Conservation (phyloP, 768 basidiomycete species). For the Pleurotus eryngii region DNA sequence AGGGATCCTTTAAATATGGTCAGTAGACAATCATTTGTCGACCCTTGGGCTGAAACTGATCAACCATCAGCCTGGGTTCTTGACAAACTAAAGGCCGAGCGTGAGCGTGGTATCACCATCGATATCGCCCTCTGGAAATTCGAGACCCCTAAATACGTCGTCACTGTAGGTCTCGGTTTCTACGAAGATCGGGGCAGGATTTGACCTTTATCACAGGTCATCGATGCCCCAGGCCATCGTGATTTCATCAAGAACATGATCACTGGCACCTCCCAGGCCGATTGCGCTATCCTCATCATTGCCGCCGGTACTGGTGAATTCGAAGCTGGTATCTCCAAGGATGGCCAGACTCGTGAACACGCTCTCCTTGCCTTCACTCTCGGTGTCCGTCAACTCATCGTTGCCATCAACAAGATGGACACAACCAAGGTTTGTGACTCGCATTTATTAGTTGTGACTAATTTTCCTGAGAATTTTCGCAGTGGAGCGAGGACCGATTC, state of each 20-base stretch:
- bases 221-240: conserved; percentile 99
- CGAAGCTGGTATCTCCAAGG: conserved; percentile 99
- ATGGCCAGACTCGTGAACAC: conserved; percentile 99
- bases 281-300: conserved; percentile 99
- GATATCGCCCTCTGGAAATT: conserved; percentile 99
- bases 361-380: conserved; percentile 99
- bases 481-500: conserved; percentile 99
- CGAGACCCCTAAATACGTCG: conserved; percentile 97
- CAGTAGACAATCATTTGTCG: conserved; percentile 24
- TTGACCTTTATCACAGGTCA: conserved; percentile 56
- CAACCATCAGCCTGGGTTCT: conserved; percentile 87
- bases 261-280: conserved; percentile 99
- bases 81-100: conserved; percentile 99
- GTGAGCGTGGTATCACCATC: conserved; percentile 99
- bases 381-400: conserved; percentile 99
- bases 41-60: conserved; percentile 6
- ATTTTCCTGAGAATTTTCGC: conserved; percentile 10
- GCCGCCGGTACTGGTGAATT: conserved; percentile 99
- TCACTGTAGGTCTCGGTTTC: conserved; percentile 61
- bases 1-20: conserved; percentile 99
- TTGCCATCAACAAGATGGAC: conserved; percentile 99
- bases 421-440: conserved; percentile 76
- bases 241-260: conserved; percentile 99
- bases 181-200: neutral
- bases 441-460: neutral